These are phyloP conservation scores for Eucalyptus sideroxylon DNA, from an alignment of 345 rosid species.

Conservation along the genomic window DNA sequence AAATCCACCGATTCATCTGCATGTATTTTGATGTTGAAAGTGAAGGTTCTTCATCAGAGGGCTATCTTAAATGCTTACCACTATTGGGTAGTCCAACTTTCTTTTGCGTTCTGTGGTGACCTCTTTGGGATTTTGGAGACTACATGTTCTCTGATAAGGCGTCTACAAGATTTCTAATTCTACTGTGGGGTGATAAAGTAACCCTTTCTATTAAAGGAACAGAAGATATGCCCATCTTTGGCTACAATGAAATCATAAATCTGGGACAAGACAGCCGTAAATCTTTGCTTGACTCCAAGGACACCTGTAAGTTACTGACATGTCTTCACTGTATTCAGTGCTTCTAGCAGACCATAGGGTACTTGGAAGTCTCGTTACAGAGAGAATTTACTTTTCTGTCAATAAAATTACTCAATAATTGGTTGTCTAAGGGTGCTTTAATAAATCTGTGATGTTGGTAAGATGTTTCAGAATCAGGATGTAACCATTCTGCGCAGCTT, in stretches of 20 bases:
- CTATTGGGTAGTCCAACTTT: too few relatives aligned
- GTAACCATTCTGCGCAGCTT: too few relatives aligned
- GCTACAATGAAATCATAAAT: slow-evolving; percentile 47
- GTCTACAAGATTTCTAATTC: slow-evolving; percentile 46
- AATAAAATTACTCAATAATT: not conserved
- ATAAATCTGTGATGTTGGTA: not conserved
- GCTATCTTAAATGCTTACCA: too few relatives aligned
- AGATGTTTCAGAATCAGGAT: not conserved
- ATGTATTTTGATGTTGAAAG: too few relatives aligned
- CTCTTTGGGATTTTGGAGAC: too few relatives aligned
- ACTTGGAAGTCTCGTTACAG: not conserved
- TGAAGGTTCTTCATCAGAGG: too few relatives aligned
- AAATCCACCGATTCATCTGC: too few relatives aligned
- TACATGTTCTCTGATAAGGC: slow-evolving; percentile 29
- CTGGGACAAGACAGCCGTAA: slow-evolving; percentile 57
- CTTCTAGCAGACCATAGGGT: not conserved
- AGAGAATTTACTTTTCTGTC: not conserved
- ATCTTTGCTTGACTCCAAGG: slow-evolving; percentile 20
- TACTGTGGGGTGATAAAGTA: slow-evolving; percentile 85
- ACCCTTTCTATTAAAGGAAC: slow-evolving; percentile 13
- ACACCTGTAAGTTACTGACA: slow-evolving; percentile 34
- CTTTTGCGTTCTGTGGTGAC: too few relatives aligned
- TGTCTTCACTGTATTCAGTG: not conserved
- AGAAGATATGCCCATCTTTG: slow-evolving; percentile 34
- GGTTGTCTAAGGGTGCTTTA: not conserved